A percentile compares a stretch with the other conserved stretches of the same genome.
Evolutionary conservation across 768 basidiomycete genomes (phyloP).

Genomic region (Boletus fagicola): DNA sequence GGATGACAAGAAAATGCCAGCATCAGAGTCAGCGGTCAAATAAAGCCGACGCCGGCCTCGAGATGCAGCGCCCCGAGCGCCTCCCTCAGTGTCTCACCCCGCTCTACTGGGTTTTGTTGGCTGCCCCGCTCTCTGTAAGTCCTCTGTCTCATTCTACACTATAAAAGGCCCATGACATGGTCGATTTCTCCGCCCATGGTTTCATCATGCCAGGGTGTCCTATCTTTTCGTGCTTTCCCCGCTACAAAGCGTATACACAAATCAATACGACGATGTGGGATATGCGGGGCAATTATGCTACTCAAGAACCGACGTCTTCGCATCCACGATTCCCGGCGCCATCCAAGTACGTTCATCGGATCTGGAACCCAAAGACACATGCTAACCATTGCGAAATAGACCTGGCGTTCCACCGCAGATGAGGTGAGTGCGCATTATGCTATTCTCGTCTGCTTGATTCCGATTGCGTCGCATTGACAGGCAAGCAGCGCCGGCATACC

Average conservation of each 20-base stretch:
- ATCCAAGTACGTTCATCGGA: constrained; percentile 17
- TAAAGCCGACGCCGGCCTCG: constrained; percentile 25
- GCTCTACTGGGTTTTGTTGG: constrained; percentile 30
- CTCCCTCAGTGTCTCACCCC: constrained; percentile 14
- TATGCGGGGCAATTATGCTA: constrained; percentile 14
- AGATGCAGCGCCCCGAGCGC: constrained; percentile 20
- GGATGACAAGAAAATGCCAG: constrained; percentile 6
- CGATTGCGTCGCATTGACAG: constrained; percentile 10
- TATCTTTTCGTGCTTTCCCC: constrained; percentile 31
- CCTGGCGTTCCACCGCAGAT: constrained; percentile 8
- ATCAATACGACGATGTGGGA: constrained; percentile 34
- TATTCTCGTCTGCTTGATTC: not conserved
- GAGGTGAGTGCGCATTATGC: constrained; percentile 5
- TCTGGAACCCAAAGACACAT: not conserved
- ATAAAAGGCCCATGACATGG: constrained; percentile 24
- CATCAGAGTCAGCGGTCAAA: constrained; percentile 27
- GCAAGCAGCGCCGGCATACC: constrained; percentile 14
- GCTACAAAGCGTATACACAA: constrained; percentile 34
- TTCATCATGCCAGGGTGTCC: constrained; percentile 33
- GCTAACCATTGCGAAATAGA: constrained; percentile 14
- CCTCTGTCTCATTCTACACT: constrained; percentile 9
- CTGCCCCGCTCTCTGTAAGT: constrained; percentile 21
- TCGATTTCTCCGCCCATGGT: constrained; percentile 6
- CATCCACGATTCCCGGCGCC: constrained; percentile 13
- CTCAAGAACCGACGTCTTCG: constrained; percentile 16